These are phyloP conservation scores for Backusella mclennaniae DNA, from an alignment of 192 early-diverging fungal species.

Conservation along the genomic window DNA sequence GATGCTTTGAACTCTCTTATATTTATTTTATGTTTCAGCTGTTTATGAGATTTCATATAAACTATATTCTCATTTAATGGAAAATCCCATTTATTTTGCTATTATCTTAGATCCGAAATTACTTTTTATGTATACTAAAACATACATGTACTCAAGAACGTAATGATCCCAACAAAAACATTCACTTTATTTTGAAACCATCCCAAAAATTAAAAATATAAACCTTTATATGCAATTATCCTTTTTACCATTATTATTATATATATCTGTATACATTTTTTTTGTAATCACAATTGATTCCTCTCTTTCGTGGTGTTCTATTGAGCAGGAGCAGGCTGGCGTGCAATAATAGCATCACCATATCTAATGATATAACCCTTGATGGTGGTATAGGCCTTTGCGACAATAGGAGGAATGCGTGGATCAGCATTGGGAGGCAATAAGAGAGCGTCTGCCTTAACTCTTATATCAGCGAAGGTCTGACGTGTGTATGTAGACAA, in stretches of 20 bases:
- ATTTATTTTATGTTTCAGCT: too few species aligned
- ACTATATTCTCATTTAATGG: too few species aligned
- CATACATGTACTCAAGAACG: too few species aligned
- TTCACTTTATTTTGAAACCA: background rate
- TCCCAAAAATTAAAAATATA: background rate
- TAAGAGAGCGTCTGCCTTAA: constrained; percentile 38
- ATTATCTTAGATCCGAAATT: background rate
- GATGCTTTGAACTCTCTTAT: too few species aligned
- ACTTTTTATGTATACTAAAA: background rate
- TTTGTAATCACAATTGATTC: background rate
- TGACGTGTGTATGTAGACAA: constrained; percentile 52
- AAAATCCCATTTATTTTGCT: background rate
- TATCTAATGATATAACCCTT: constrained; percentile 33
- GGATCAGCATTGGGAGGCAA: constrained; percentile 47
- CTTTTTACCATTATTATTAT: background rate
- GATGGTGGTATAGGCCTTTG: constrained; percentile 41
- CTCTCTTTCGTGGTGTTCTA: constrained; percentile 5
- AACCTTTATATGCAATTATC: background rate
- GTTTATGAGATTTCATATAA: too few species aligned
- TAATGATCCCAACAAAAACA: background rate
- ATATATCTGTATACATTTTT: background rate
- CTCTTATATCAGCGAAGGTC: constrained; percentile 44
- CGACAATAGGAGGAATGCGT: constrained; percentile 42
- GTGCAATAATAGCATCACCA: constrained; percentile 32
- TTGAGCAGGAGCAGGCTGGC: constrained; percentile 33